A percentile compares a stretch with the other conserved stretches of the same genome.
phyloP scores from a whole-genome alignment of 2,329 filamentous ascomycete genomes.

The Xylogone sp. region DNA sequence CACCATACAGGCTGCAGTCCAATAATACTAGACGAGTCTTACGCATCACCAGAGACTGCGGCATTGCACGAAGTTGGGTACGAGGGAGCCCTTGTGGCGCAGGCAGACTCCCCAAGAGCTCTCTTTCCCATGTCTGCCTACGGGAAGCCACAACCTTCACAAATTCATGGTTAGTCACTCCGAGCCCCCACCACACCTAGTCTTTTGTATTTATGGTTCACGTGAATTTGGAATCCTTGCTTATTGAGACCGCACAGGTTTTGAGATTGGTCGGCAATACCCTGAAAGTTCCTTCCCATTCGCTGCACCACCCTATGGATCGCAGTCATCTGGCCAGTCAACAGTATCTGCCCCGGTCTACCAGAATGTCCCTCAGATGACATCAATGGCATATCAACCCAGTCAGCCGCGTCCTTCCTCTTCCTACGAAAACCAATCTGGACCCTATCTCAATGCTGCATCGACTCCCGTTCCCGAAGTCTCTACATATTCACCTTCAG shows the following conservation, averaged over 20 bases:
- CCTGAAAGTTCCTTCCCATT: constrained; percentile 41
- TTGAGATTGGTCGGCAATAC: constrained; percentile 24
- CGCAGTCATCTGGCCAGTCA: constrained; percentile 44
- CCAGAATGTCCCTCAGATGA: constrained; percentile 23
- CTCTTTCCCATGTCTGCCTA: constrained; percentile 76
- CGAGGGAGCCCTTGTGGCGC: constrained; percentile 30
- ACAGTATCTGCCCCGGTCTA: constrained; percentile 20
- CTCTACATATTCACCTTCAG: constrained; percentile 64
- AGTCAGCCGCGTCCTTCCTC: constrained; percentile 41
- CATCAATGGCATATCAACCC: constrained; percentile 35
- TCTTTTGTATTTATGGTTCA: constrained; percentile 7
- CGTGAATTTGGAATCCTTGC: constrained; percentile 1
- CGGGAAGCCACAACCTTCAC: constrained; percentile 65
- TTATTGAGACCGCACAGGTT: constrained; percentile 21
- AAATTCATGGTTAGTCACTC: constrained; percentile 72
- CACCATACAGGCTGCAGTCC: constrained; percentile 23
- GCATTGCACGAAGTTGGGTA: constrained; percentile 30
- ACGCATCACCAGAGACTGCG: constrained; percentile 29
- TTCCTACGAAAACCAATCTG: constrained; percentile 56
- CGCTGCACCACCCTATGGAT: constrained; percentile 43
- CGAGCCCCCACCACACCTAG: not conserved
- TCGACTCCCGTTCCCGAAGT: constrained; percentile 60
- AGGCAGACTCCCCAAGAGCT: constrained; percentile 26
- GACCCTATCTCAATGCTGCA: constrained; percentile 62
- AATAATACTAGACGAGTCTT: constrained; percentile 30